A percentile compares a stretch with the other conserved stretches of the same genome.
Evolutionary conservation across 2,329 filamentous ascomycete genomes (phyloP).

Genomic region (Trichophyton simii): DNA sequence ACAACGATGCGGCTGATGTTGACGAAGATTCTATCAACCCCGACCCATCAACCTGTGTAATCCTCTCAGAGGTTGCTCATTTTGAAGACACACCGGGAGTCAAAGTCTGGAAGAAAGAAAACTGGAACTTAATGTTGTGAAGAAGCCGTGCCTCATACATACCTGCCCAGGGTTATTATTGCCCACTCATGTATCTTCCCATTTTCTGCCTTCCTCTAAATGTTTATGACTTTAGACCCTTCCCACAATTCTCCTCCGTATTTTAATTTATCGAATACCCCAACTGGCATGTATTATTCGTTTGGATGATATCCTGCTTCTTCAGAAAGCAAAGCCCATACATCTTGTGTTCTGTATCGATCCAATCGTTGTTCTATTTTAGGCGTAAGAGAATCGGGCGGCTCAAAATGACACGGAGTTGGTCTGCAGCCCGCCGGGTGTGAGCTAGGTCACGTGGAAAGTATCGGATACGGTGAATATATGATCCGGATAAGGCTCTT

Average conservation of each 20-base stretch:
- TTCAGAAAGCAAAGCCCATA: background rate
- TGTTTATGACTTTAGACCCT: background rate
- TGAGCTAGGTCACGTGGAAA: no score
- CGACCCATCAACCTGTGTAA: background rate
- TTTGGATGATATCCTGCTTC: background rate
- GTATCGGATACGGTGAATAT: background rate
- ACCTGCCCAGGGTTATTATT: background rate
- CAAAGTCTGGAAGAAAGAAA: slow-evolving; percentile 18
- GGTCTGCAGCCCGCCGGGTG: no score
- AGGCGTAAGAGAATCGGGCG: background rate
- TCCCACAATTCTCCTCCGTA: background rate
- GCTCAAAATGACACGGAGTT: background rate
- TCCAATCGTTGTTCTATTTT: background rate
- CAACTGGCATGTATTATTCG: background rate
- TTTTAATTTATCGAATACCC: background rate
- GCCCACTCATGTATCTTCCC: background rate
- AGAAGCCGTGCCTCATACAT: background rate
- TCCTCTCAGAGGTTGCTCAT: slow-evolving; percentile 6
- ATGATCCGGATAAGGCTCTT: slow-evolving; percentile 1
- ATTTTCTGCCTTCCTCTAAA: background rate
- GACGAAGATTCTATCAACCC: slow-evolving; percentile 7
- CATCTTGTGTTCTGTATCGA: background rate
- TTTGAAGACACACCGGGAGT: slow-evolving; percentile 14
- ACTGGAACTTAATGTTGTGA: slow-evolving; percentile 9
- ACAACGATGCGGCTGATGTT: background rate